Percentiles rank a stretch among this genome's conserved stretches.
Conservation (phyloP, 1,284 basidiomycete genomes). For the Agaricales sp. region DNA sequence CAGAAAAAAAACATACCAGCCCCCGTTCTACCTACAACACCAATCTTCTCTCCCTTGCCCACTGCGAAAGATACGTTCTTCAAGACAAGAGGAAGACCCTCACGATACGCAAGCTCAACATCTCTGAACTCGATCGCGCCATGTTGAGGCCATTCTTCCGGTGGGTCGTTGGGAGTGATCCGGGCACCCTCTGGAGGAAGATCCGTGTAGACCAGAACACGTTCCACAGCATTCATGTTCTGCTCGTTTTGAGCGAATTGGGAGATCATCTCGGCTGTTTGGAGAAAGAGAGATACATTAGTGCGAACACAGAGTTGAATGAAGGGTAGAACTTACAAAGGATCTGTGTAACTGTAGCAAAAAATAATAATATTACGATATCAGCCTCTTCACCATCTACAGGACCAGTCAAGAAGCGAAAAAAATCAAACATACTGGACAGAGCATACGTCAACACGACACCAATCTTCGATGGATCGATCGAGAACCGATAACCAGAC, state of each 20-base stretch:
- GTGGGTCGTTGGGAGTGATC: conserved; percentile 36
- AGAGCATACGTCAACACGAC: conserved; percentile 58
- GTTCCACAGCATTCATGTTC: conserved; percentile 67
- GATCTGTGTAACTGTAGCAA: conserved; percentile 35
- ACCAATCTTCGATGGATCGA: conserved; percentile 42
- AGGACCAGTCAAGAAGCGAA: conserved; percentile 3
- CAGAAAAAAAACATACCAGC: conserved; percentile 30
- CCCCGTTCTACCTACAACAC: conserved; percentile 68
- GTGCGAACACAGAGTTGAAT: conserved; percentile 3
- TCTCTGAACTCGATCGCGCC: conserved; percentile 56
- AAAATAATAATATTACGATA: background rate
- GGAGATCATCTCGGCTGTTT: conserved; percentile 42
- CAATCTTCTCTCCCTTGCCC: conserved; percentile 65
- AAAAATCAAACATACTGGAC: conserved; percentile 47
- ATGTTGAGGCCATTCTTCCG: conserved; percentile 53
- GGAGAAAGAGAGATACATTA: too few relatives aligned
- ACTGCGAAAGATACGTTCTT: conserved; percentile 56
- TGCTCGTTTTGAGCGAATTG: conserved; percentile 54
- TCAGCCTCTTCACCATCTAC: too few relatives aligned
- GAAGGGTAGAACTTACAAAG: conserved; percentile 32
- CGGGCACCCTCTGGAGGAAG: conserved; percentile 37
- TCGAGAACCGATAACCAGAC: conserved; percentile 39
- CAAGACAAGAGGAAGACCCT: conserved; percentile 64
- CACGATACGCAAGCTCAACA: conserved; percentile 58
- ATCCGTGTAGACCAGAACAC: conserved; percentile 49